Percentiles rank a stretch among this genome's conserved stretches.
These are phyloP conservation scores for Polychytrium aggregatum DNA, from an alignment of 192 early-diverging fungal species.

Conservation along the genomic window DNA sequence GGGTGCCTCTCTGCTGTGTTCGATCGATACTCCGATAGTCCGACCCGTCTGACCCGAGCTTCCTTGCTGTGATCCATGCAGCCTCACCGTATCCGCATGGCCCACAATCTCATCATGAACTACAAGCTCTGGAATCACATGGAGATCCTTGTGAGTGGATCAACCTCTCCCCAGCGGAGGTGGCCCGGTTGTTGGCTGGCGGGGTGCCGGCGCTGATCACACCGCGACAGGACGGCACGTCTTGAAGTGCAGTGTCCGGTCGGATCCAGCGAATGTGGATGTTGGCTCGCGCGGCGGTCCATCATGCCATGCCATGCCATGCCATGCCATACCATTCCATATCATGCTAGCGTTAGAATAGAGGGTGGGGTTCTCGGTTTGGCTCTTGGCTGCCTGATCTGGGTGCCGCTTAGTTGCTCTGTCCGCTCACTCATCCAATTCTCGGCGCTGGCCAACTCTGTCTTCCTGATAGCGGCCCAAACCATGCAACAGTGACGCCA, in stretches of 20 bases:
- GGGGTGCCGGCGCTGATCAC: no score
- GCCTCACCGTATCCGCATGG: constrained; percentile 86
- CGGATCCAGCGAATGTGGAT: no score
- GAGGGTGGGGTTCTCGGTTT: no score
- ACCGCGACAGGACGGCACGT: no score
- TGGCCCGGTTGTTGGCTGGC: no score
- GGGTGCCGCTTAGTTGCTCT: background rate
- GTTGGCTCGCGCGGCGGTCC: no score
- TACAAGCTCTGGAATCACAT: constrained; percentile 88
- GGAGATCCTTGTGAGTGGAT: constrained; percentile 37
- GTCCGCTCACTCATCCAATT: background rate
- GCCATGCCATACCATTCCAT: no score
- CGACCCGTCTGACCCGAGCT: background rate
- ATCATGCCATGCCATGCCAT: no score
- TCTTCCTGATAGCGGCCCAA: constrained; percentile 50
- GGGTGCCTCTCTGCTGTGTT: no score
- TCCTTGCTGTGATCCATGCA: constrained; percentile 28
- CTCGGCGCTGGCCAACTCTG: background rate
- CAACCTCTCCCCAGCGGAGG: background rate
- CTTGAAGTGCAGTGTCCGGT: no score
- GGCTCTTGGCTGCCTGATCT: background rate
- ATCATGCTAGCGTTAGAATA: no score
- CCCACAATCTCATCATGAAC: constrained; percentile 85
- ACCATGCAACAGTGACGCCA: constrained; percentile 76
- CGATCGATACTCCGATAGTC: background rate